Percentiles rank a stretch among this genome's conserved stretches.
phyloP scores from a whole-genome alignment of 768 basidiomycete species.

The Sarcodon sp. region DNA sequence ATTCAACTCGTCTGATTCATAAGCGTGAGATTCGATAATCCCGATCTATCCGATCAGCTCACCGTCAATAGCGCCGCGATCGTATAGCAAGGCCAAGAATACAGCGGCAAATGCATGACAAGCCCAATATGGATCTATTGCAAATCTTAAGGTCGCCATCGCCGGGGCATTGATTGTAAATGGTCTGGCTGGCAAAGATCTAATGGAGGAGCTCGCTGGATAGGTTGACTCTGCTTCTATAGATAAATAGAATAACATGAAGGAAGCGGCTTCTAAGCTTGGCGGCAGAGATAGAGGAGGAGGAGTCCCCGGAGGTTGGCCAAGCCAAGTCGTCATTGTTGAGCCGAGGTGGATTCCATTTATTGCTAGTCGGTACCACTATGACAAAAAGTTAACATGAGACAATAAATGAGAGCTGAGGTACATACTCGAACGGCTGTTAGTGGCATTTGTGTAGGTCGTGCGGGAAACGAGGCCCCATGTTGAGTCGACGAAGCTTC shows the following conservation, averaged over 20 bases:
- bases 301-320: neutral
- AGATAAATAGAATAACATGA: constrained; percentile 3
- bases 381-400: too few relatives aligned
- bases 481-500: neutral
- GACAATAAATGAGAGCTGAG: too few relatives aligned
- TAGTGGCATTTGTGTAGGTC: constrained; percentile 3
- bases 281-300: neutral
- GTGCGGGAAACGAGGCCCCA: neutral
- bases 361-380: neutral
- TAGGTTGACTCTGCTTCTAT: neutral
- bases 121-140: constrained; percentile 1
- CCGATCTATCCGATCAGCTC: neutral
- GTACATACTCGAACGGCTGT: constrained; percentile 1
- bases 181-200: neutral
- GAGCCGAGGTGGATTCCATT: constrained; percentile 3
- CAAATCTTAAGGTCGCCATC: neutral
- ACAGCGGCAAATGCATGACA: constrained; percentile 4
- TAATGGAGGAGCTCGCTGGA: neutral
- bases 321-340: constrained; percentile 1
- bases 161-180: neutral
- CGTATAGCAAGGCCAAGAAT: constrained; percentile 2
- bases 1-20: constrained; percentile 1
- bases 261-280: constrained; percentile 2
- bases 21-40: neutral
- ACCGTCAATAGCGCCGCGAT: constrained; percentile 4